A percentile compares a stretch with the other conserved stretches of the same genome.
Conservation (phyloP, 805 yeast species). For the Saturnispora besseyi region DNA sequence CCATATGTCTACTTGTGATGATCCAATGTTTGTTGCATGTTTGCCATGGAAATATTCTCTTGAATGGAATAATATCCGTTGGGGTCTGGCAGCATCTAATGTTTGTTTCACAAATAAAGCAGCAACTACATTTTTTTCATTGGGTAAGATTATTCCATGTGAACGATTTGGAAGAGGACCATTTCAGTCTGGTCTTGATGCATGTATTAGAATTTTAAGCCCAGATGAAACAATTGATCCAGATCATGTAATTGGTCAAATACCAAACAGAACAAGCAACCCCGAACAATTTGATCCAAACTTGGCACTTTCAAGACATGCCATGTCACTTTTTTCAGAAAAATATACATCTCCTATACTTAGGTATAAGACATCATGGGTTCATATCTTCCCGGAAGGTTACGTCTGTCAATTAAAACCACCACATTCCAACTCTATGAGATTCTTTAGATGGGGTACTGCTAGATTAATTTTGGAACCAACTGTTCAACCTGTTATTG, state of each 20-base stretch:
- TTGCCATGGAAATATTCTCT: constrained; percentile 62
- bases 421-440: constrained; percentile 78
- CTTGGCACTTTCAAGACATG: constrained; percentile 6
- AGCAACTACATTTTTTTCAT: constrained; percentile 56
- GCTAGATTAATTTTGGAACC: constrained; percentile 77
- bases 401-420: constrained; percentile 77
- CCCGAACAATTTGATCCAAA: not conserved
- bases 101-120: constrained; percentile 62
- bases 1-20: constrained; percentile 88
- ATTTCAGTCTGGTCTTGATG: constrained; percentile 84
- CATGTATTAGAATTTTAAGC: constrained; percentile 68
- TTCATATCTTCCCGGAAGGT: constrained; percentile 93
- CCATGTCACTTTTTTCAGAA: constrained; percentile 21
- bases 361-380: constrained; percentile 70
- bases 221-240: constrained; percentile 62
- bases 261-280: not conserved
- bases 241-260: constrained; percentile 26
- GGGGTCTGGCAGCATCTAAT: constrained; percentile 94
- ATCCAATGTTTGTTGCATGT: constrained; percentile 83
- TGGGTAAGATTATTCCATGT: constrained; percentile 85
- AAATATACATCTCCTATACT: constrained; percentile 46
- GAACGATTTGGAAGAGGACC: constrained; percentile 89
- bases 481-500: constrained; percentile 71
- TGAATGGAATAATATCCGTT: constrained; percentile 61
- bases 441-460: constrained; percentile 95